Percentiles rank a stretch among this genome's conserved stretches.
Evolutionary conservation across 163 green algal species (phyloP).

Genomic region (Coccomyxa subellipsoidea): DNA sequence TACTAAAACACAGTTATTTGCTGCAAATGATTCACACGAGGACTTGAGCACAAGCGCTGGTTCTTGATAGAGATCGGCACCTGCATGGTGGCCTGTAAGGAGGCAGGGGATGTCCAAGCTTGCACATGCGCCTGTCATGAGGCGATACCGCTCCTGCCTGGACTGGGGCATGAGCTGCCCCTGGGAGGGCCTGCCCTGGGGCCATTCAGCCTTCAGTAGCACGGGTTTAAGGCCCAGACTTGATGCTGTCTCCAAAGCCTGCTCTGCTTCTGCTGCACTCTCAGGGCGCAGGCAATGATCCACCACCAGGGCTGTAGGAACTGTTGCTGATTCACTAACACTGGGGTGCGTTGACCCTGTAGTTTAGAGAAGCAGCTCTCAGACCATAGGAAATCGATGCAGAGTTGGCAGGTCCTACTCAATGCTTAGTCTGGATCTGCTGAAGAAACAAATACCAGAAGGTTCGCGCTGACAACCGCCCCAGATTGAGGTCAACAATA

Average conservation of each 20-base stretch:
- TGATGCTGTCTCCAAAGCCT: slow-evolving; percentile 14
- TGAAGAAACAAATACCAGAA: background rate
- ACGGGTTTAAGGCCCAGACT: slow-evolving; percentile 25
- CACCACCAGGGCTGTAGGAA: slow-evolving; percentile 35
- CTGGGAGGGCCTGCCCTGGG: background rate
- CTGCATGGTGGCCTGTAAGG: slow-evolving; percentile 44
- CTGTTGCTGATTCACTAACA: too few relatives aligned
- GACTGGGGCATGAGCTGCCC: slow-evolving; percentile 22
- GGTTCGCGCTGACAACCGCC: background rate
- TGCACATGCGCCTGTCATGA: slow-evolving; percentile 21
- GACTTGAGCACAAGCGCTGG: too few relatives aligned
- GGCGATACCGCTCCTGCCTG: slow-evolving; percentile 29
- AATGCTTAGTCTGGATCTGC: background rate
- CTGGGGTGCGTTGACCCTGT: too few relatives aligned
- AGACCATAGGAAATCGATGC: too few relatives aligned
- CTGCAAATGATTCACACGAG: too few relatives aligned
- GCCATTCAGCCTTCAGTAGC: slow-evolving; percentile 34
- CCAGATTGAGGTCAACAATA: slow-evolving; percentile 27
- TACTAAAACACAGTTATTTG: too few relatives aligned
- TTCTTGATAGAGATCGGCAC: background rate
- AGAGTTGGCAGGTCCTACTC: background rate
- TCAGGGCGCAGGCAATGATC: slow-evolving; percentile 42
- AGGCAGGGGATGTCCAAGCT: slow-evolving; percentile 13
- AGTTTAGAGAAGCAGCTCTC: too few relatives aligned
- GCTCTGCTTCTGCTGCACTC: slow-evolving; percentile 27